Evolutionary conservation across 2,329 filamentous ascomycete species (phyloP).

Genomic region (Bipolaris oryzae): DNA sequence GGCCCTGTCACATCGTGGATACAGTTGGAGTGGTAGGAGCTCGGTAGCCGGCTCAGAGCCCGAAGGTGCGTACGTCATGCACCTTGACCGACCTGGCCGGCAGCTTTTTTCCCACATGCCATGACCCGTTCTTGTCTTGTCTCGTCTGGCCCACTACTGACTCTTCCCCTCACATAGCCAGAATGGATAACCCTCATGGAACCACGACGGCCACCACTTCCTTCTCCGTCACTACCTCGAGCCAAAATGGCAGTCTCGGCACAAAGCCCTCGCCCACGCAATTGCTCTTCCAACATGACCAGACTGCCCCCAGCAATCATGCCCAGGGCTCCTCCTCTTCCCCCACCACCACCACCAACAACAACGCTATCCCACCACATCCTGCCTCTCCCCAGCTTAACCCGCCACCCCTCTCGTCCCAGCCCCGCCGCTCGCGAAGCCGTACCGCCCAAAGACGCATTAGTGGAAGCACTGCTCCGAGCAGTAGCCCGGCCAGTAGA

Average conservation of each 20-base stretch:
- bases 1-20: constrained; percentile 58
- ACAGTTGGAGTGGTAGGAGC: constrained; percentile 56
- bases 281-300: constrained; percentile 42
- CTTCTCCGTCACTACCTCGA: constrained; percentile 53
- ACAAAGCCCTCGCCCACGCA: constrained; percentile 48
- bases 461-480: constrained; percentile 80
- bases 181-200: constrained; percentile 36
- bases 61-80: constrained; percentile 49
- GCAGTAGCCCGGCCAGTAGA: constrained; percentile 75
- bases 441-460: constrained; percentile 71
- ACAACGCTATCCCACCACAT: constrained; percentile 8
- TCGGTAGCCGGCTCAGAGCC: constrained; percentile 54
- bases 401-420: constrained; percentile 22
- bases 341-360: not conserved
- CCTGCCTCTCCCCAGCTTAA: constrained; percentile 27
- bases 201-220: constrained; percentile 54
- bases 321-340: constrained; percentile 15
- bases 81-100: not conserved
- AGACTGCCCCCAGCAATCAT: constrained; percentile 17
- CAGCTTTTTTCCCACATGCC: constrained; percentile 9
- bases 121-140: constrained; percentile 1
- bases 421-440: constrained; percentile 45
- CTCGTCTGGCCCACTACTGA: constrained; percentile 11
- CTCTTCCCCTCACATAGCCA: constrained; percentile 23
- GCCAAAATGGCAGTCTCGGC: constrained; percentile 51